Base-by-base conservation (phyloP, 2,329 filamentous ascomycete species). In the Venturiaceae sp. region DNA sequence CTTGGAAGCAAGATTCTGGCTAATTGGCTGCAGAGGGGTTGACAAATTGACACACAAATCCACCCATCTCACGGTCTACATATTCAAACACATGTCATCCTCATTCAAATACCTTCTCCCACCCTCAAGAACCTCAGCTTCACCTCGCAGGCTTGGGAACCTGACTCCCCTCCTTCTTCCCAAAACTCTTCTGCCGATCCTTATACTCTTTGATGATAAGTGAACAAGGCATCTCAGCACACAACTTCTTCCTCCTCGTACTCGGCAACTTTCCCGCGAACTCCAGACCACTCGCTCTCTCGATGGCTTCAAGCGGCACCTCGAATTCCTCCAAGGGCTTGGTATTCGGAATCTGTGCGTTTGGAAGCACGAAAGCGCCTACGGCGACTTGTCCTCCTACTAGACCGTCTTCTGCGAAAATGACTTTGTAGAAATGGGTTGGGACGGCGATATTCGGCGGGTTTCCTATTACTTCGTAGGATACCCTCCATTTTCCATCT, bases 361-460 rank as follows among this genome's bases (percentile, higher is more conserved):
- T 99, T 16, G 94, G 94, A 66, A 99, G 79, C 57, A 99, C 92
- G 68, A 99, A 99, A 7, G 94, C 94, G 50, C 90, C 94, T 36
- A 99, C 77, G 33, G 91, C 90, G 34, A 99, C 94, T 63, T 86
- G 86, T 19, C 89, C 88, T 9, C 71, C 73, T 2, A 72, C 66
- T 60, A 69, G 73, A 3, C 87, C 88, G 67, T 96, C 90, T 75
- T 99, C 94, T 28, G 90, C 94, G 68, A 94, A 95, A 66, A 99
- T 94, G 68, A 99, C 90, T 78, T 99, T 99, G 82, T 96, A 99
- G 76, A 99, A 99, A 73, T 99, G 94, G 23, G 94, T 99, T 3
- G 94, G 94, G 57, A 99, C 94, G 28, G 94, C 92, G 58, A 99
- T 88, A 67, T 91, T 95, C 7, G 94, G 92, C 63, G 94, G 94